Base-by-base conservation (phyloP, 1,284 basidiomycete species). In the Taiwanofungus camphoratus region DNA sequence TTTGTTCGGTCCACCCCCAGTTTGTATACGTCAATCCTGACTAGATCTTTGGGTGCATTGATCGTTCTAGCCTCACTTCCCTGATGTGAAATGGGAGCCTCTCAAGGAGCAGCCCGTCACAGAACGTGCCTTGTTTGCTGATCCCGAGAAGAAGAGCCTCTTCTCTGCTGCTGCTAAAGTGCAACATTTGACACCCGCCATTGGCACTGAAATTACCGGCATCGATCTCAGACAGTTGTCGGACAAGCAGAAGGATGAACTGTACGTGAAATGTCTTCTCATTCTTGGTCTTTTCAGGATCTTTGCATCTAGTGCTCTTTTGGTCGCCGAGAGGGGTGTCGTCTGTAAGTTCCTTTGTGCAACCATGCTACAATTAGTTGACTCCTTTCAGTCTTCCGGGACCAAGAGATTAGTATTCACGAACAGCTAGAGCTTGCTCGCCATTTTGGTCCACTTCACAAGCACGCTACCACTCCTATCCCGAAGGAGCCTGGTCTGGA, bases 401-500 rank as follows among this genome's bases (percentile, higher is more conserved):
- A 85, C 51, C 84, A 87, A 67, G 77, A 82, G 48, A 67, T 86
- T 48, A 71, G 69, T 55, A 74, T 87, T 36, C 71, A 84, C 44
- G 70, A 84, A 47, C 85, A 91, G 55, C 75, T 90, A 13, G 77
- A 82, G 15, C 68, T 91, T 48, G 85, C 76, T 7, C 74, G 76
- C 11, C 68, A 91, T 60, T 90, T 75, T 52, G 87, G 88, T 8
- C 85, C 83, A 22, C 73, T 91, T 39, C 87, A 92, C 63, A 86
- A 82, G 59, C 87, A 92, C 55, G 82, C 88, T 1, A 89, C 85
- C 3, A 89, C 87, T 7, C 82, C 82, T 0, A 71, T 88, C 39
- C 85, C 87, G 2, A 74, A 71, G 48, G 76, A 75, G 48, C 66
- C 71, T 15, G 87, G 87, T 7, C 70, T 90, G 3, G 84, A 91